Base-by-base conservation (phyloP, 306 rosid species). In the Dryas drummondii region DNA sequence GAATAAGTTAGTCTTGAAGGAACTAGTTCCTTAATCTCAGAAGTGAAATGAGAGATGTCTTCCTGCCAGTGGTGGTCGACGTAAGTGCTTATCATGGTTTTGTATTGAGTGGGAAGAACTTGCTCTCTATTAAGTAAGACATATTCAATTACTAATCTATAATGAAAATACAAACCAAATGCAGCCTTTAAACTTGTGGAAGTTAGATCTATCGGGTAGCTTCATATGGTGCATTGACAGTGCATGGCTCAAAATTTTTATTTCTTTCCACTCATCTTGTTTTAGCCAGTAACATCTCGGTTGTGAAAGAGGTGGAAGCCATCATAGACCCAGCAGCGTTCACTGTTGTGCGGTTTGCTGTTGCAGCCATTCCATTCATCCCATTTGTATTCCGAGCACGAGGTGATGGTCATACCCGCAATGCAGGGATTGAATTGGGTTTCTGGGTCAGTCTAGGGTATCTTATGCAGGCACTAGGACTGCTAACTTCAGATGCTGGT, bases 401-500 rank as follows among this genome's bases (percentile, higher is more conserved):
- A 76, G 72, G 73, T 41, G 91, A 91, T 80, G 74, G 66, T 71
- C 22, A 15, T 22, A 87, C 81, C 32, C 85, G 94, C 37, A 83
- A 89, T 72, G 88, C 94, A 16, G 97, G 97, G 59, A 71, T 91
- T 66, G 97, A 91, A 82, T 86, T 91, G 86, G 97, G 97, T 53
- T 76, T 87, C 66, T 91, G 94, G 97, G 91, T 83, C 79, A 87
- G 97, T 84, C 70, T 89, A 56, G 97, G 97, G 48, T 91, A 91
- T 81, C 84, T 91, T 22, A 82, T 81, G 88, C 97, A 91, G 86
- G 92, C 97, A 40, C 32, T 91, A 48, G 97, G 97, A 77, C 79
- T 91, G 61, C 81, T 79, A 56, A 91, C 94, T 26, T 91, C 97
- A 10, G 97, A 87, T 86, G 92, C 97, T 40, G 97, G 92, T 32